Percentiles rank a stretch among this genome's conserved stretches.
phyloP scores from a whole-genome alignment of 305 asterid species.

The Salvia sclarea region DNA sequence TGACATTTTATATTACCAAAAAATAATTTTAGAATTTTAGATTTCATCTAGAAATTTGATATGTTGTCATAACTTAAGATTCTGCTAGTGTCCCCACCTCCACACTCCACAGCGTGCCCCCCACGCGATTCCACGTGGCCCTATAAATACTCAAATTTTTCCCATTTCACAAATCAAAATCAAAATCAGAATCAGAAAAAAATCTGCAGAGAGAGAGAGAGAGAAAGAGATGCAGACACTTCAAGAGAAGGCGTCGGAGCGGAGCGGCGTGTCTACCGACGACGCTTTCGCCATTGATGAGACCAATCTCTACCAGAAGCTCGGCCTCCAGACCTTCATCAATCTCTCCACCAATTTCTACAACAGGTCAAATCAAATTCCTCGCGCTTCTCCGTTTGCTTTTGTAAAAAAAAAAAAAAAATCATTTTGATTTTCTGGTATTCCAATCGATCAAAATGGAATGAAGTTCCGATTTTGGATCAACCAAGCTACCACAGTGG shows the following conservation, averaged over 20 bases:
- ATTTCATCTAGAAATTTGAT: too few relatives aligned
- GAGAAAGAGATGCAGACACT: conserved; percentile 61
- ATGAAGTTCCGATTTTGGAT: too few relatives aligned
- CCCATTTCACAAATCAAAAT: neutral
- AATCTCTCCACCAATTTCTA: conserved; percentile 87
- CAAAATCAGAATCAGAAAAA: too few relatives aligned
- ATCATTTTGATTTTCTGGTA: too few relatives aligned
- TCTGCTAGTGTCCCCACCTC: conserved; percentile 12
- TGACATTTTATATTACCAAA: too few relatives aligned
- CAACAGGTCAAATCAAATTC: conserved; percentile 55
- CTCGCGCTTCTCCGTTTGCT: neutral
- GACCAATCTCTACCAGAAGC: conserved; percentile 68
- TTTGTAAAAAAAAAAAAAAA: too few relatives aligned
- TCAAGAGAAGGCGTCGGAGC: conserved; percentile 87
- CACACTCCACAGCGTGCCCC: conserved; percentile 37
- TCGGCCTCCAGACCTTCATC: conserved; percentile 80
- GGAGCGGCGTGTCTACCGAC: conserved; percentile 69
- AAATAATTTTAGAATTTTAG: too few relatives aligned
- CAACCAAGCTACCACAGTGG: too few relatives aligned
- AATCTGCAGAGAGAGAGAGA: conserved; percentile 2
- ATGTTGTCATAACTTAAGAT: too few relatives aligned
- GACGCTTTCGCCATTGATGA: conserved; percentile 89
- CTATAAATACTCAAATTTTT: conserved; percentile 26
- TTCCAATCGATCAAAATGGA: too few relatives aligned
- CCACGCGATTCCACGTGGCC: conserved; percentile 57